Conservation (phyloP, 1,139 yeast genomes). For the Hansenula anomala region DNA sequence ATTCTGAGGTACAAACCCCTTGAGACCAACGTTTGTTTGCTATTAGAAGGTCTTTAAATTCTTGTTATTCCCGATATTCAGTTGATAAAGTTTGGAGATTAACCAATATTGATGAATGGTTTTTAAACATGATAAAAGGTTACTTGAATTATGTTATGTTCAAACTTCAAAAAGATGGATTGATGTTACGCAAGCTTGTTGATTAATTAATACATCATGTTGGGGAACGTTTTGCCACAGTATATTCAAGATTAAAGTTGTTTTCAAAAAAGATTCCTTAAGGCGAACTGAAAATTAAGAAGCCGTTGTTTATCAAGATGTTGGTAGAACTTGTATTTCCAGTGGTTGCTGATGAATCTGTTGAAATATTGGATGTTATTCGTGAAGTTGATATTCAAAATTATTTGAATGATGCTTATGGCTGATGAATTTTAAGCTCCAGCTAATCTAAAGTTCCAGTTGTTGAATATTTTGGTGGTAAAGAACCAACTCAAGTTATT, state of each 20-base stretch:
- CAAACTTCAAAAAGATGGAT: conserved; percentile 82
- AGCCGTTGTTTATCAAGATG: conserved; percentile 93
- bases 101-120: conserved; percentile 97
- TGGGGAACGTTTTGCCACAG: conserved; percentile 87
- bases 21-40: conserved; percentile 97
- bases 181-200: conserved; percentile 76
- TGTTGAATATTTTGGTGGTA: conserved; percentile 86
- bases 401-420: conserved; percentile 66
- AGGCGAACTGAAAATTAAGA: conserved; percentile 99
- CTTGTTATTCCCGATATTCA: conserved; percentile 82
- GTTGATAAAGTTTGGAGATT: conserved; percentile 90
- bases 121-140: conserved; percentile 81
- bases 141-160: conserved; percentile 86
- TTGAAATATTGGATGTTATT: conserved; percentile 80
- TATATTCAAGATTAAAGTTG: conserved; percentile 91
- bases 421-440: no score
- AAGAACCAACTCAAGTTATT: conserved; percentile 40
- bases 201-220: conserved; percentile 89
- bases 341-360: conserved; percentile 97
- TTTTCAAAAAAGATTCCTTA: conserved; percentile 96
- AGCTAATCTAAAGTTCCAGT: conserved; percentile 75
- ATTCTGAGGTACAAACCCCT: conserved; percentile 87
- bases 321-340: conserved; percentile 95
- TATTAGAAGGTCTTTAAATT: conserved; percentile 84
- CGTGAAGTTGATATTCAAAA: conserved; percentile 84